A percentile compares a stretch with the other conserved stretches of the same genome.
phyloP scores from a whole-genome alignment of 176 grass and related monocot genomes.

The Pontederia crassipes region DNA sequence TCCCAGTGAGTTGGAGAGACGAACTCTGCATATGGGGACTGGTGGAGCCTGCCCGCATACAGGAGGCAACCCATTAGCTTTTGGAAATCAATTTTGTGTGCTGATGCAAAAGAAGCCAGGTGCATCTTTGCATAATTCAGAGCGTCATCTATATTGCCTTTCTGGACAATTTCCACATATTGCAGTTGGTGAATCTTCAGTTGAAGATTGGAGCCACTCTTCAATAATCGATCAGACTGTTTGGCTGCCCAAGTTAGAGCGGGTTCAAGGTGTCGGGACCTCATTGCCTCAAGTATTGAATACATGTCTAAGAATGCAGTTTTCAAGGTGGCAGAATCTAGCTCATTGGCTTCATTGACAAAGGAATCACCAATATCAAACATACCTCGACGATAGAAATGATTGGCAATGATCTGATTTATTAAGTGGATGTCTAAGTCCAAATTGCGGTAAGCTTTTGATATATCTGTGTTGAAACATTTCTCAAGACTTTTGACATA shows the following conservation, averaged over 20 bases:
- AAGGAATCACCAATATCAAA: slow-evolving; percentile 75
- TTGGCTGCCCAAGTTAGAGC: slow-evolving; percentile 65
- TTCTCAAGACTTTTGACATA: slow-evolving; percentile 72
- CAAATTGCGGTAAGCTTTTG: slow-evolving; percentile 70
- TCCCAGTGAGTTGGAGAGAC: slow-evolving; percentile 49
- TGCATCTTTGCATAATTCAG: slow-evolving; percentile 48
- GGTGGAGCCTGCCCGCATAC: slow-evolving; percentile 55
- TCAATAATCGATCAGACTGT: slow-evolving; percentile 42
- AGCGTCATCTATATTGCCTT: slow-evolving; percentile 36
- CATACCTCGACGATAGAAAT: slow-evolving; percentile 71
- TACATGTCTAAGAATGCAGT: slow-evolving; percentile 70
- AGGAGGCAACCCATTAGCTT: slow-evolving; percentile 68
- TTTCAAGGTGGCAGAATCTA: slow-evolving; percentile 43
- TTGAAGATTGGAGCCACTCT: slow-evolving; percentile 58
- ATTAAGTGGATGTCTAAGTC: slow-evolving; percentile 53
- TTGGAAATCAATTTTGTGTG: slow-evolving; percentile 37
- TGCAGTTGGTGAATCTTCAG: slow-evolving; percentile 81
- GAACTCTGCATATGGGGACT: slow-evolving; percentile 71
- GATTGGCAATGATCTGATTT: slow-evolving; percentile 63
- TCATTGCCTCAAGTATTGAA: slow-evolving; percentile 60
- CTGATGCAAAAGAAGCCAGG: slow-evolving; percentile 36
- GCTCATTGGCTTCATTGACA: slow-evolving; percentile 35
- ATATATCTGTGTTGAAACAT: slow-evolving; percentile 66
- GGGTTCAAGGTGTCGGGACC: slow-evolving; percentile 50
- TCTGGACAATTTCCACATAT: slow-evolving; percentile 57